Percentiles rank a stretch among this genome's conserved stretches.
Conservation (phyloP, 140 eudicot genomes). For the Erigeron philadelphicus region DNA sequence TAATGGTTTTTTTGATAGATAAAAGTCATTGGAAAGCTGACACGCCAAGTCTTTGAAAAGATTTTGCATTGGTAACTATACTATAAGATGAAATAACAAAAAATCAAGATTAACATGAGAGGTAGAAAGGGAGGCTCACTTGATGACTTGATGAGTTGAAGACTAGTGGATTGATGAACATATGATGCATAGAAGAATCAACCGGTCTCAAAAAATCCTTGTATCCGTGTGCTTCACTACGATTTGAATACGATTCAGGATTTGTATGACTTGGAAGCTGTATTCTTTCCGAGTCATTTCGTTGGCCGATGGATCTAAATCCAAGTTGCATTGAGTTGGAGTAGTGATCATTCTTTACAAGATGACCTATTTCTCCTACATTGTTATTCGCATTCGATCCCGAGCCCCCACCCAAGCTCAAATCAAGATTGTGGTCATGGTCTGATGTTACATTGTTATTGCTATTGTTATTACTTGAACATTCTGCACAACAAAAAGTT, state of each 20-base stretch:
- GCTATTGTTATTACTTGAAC: conserved; percentile 33
- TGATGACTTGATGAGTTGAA: conserved; percentile 46
- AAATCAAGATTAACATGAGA: not conserved
- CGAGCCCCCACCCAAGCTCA: conserved; percentile 71
- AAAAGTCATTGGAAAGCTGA: no score
- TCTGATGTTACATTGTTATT: conserved; percentile 28
- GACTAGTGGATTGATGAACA: conserved; percentile 41
- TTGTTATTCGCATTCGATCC: conserved; percentile 26
- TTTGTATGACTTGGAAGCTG: conserved; percentile 54
- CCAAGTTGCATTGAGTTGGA: conserved; percentile 34
- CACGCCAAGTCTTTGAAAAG: no score
- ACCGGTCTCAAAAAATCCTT: conserved; percentile 30
- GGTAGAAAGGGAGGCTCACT: conserved; percentile 28
- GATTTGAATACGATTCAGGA: conserved; percentile 30
- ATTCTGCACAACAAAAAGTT: conserved; percentile 37
- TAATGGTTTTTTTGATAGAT: no score
- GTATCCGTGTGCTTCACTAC: conserved; percentile 33
- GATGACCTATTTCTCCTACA: conserved; percentile 26
- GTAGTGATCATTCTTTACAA: conserved; percentile 16
- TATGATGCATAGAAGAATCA: conserved; percentile 41
- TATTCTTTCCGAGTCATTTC: conserved; percentile 37
- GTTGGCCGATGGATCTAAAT: conserved; percentile 33
- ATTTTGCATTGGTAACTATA: not conserved
- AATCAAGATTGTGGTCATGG: conserved; percentile 79
- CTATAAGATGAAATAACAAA: not conserved